Percentiles rank a stretch among this genome's conserved stretches.
phyloP scores from a whole-genome alignment of 2,329 filamentous ascomycete genomes.

The Fusarium humuli region DNA sequence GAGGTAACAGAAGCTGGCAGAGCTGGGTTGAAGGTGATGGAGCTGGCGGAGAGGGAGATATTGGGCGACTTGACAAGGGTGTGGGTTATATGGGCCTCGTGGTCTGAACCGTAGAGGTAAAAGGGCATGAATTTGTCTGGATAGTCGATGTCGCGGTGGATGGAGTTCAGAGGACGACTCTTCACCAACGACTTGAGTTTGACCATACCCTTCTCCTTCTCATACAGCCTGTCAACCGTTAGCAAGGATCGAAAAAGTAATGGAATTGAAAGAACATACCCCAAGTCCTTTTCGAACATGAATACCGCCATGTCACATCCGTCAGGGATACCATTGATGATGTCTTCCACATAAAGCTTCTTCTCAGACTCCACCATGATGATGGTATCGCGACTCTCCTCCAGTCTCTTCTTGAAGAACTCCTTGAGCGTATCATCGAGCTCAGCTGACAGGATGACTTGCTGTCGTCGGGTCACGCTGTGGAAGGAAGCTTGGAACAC shows the following conservation, averaged over 20 bases:
- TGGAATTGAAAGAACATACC: background rate
- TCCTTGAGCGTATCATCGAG: conserved; percentile 1
- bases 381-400: conserved; percentile 5
- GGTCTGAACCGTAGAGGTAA: conserved; percentile 56
- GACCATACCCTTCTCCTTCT: conserved; percentile 43
- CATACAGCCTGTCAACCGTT: conserved; percentile 11
- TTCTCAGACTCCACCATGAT: conserved; percentile 32
- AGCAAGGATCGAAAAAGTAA: background rate
- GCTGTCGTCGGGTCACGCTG: conserved; percentile 49
- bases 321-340: background rate
- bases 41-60: conserved; percentile 50
- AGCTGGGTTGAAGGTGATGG: conserved; percentile 16
- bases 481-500: conserved; percentile 57
- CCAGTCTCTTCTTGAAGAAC: background rate
- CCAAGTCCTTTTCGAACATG: conserved; percentile 24
- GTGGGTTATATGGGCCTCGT: conserved; percentile 57
- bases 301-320: background rate
- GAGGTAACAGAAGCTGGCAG: conserved; percentile 28
- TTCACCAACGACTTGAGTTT: conserved; percentile 44
- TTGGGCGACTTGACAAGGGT: conserved; percentile 58
- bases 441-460: conserved; percentile 48
- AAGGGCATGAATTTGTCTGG: conserved; percentile 56
- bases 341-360: background rate
- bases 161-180: conserved; percentile 53
- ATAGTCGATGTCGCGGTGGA: conserved; percentile 50